Evolutionary conservation across 768 basidiomycete species (phyloP).

Genomic region (Tulasnella sp.): DNA sequence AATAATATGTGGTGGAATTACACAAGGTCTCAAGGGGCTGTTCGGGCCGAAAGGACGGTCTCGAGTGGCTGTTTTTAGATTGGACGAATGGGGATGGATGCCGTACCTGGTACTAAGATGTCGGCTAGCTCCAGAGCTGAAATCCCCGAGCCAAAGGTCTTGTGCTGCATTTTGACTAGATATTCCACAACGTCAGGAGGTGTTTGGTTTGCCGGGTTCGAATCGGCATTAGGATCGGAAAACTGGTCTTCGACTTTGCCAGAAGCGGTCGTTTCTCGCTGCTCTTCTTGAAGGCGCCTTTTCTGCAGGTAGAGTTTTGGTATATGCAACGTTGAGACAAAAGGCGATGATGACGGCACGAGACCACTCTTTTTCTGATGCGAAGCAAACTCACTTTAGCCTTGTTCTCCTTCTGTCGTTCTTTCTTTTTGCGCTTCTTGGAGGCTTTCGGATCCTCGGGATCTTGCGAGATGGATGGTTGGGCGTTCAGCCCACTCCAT

Average conservation of each 20-base stretch:
- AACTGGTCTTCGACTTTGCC: neutral
- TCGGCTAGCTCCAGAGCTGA: slow-evolving; percentile 79
- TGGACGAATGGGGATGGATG: neutral
- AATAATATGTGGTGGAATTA: neutral
- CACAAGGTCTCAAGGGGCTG: no score
- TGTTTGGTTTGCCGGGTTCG: slow-evolving; percentile 33
- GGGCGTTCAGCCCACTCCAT: slow-evolving; percentile 32
- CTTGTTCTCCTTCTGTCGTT: slow-evolving; percentile 69
- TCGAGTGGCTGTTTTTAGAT: neutral
- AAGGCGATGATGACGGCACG: neutral
- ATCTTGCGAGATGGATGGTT: slow-evolving; percentile 32
- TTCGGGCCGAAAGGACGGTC: neutral
- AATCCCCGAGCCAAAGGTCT: slow-evolving; percentile 62
- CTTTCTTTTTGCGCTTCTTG: slow-evolving; percentile 70
- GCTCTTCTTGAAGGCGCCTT: neutral
- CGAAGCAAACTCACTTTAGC: slow-evolving; percentile 51
- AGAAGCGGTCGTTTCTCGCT: neutral
- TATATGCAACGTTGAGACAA: slow-evolving; percentile 4
- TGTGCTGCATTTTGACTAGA: slow-evolving; percentile 57
- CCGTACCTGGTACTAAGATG: slow-evolving; percentile 69
- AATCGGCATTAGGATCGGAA: neutral
- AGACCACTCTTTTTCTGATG: neutral
- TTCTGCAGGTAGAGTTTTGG: slow-evolving; percentile 1
- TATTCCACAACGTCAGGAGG: slow-evolving; percentile 59
- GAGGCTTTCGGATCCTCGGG: slow-evolving; percentile 35